Evolutionary conservation across 371 early-diverging fungal genomes (phyloP).

Genomic region (Apophysomyces ossiformis): DNA sequence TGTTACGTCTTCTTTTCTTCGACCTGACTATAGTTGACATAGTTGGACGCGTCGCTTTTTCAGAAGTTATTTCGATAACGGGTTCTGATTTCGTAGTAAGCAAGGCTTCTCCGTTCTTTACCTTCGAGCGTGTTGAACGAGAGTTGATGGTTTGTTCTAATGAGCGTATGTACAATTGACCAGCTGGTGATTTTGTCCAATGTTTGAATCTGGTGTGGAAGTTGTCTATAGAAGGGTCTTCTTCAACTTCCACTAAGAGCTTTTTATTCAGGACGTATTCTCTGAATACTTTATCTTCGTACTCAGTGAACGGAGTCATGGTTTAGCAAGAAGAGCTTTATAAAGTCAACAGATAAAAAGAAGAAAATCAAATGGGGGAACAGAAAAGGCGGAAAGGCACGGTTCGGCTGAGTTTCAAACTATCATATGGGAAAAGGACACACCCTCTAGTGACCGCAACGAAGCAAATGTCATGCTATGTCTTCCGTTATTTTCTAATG

Average conservation of each 20-base stretch:
- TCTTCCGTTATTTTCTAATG: no score
- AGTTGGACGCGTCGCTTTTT: not conserved
- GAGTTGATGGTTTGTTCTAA: not conserved
- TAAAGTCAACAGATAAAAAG: no score
- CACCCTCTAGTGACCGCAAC: no score
- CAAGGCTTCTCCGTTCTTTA: not conserved
- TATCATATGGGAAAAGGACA: no score
- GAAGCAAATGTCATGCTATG: no score
- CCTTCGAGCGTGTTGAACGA: not conserved
- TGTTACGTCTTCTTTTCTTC: not conserved
- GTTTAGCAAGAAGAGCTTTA: no score
- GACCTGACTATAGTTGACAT: not conserved
- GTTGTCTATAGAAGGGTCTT: not conserved
- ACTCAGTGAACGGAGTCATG: not conserved
- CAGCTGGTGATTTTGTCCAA: not conserved
- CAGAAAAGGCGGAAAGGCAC: no score
- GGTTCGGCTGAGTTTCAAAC: no score
- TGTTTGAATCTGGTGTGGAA: not conserved
- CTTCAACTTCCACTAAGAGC: not conserved
- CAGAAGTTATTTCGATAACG: not conserved
- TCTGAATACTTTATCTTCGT: conserved; percentile 1
- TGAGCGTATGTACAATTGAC: not conserved
- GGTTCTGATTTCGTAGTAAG: not conserved
- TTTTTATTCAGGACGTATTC: not conserved
- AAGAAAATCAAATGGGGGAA: no score